Base-by-base conservation (phyloP, 2,329 filamentous ascomycete species). In the Ophiostoma quercus region DNA sequence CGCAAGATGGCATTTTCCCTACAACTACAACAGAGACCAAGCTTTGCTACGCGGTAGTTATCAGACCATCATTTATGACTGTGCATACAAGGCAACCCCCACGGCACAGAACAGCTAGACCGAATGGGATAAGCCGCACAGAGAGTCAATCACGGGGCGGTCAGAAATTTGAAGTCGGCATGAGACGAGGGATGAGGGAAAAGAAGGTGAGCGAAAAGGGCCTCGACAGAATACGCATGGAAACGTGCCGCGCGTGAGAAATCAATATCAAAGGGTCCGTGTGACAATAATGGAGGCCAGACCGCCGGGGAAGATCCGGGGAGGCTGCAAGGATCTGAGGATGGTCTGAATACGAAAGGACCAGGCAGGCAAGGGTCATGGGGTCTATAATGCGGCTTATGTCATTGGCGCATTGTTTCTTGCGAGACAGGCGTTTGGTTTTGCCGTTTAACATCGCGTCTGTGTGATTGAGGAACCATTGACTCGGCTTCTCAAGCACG, bases 291-390 rank as follows among this genome's bases (percentile, higher is more conserved):
- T 22, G 16, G 22, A 57, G 51, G 57, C 57, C 57, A 62, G 57
- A 62, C 57, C 57, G 57, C 57, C 51, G 25, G 57, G 57, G 57
- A 62, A 62, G 57, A 62, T 62, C 57, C 57, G 57, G 57, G 22
- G 57, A 62, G 25, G 25, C 25, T 34, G 57, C 57, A 62, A 16
- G 25, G 57, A 62, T 62, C 14, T 29, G 11, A 25, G 19, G 57
- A 14, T 32, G 14, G 14, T 29, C 22, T 62, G 25, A 32, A 16
- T 6, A 25, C n/a, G 5, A 11, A 57, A 57, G 51, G 51, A 57
- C 51, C 51, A 12, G 22, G 12, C 51, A 57, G 51, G n/a, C 7
- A 5, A 8, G 3, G n/a, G 51, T 57, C 51, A 25, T 57, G 22
- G 14, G 51, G 51, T 57, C 51, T 57, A n/a, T n/a, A 29, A 25